Evolutionary conservation across 1,284 basidiomycete species (phyloP).

Genomic region (Fomitopsis palustris): DNA sequence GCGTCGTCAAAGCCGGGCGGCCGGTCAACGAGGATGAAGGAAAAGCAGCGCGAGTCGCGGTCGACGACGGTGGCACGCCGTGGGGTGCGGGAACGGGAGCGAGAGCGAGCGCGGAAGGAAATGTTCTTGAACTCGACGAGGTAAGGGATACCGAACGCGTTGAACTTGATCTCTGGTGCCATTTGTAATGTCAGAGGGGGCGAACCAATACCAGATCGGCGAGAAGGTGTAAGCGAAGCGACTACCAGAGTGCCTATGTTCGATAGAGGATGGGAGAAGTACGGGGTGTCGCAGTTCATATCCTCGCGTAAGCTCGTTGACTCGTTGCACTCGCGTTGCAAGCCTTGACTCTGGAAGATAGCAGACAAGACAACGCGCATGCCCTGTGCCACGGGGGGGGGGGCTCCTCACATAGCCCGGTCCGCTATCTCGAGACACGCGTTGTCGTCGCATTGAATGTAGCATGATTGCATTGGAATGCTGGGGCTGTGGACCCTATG

Average conservation of each 20-base stretch:
- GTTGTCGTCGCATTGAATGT: background rate
- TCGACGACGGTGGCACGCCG: background rate
- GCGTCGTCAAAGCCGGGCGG: background rate
- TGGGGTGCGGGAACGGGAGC: conserved; percentile 6
- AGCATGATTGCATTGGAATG: background rate
- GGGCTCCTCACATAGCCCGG: background rate
- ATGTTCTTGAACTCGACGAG: conserved; percentile 43
- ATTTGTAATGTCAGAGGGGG: conserved; percentile 13
- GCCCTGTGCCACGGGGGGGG: background rate
- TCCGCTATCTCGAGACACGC: background rate
- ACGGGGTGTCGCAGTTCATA: background rate
- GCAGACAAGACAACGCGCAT: background rate
- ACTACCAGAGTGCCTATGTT: background rate
- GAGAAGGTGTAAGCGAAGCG: background rate
- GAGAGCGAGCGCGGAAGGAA: conserved; percentile 27
- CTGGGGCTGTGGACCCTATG: background rate
- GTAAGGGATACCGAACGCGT: conserved; percentile 38
- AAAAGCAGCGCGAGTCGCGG: background rate
- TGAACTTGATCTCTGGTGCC: conserved; percentile 37
- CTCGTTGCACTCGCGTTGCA: background rate
- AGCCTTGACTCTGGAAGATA: background rate
- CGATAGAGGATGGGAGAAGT: background rate
- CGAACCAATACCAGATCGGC: conserved; percentile 23
- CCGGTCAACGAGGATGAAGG: conserved; percentile 4
- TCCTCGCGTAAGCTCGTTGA: background rate